Percentiles rank a stretch among this genome's conserved stretches.
Conservation (phyloP, 2,329 filamentous ascomycete species). For the Aschersonia sp. region DNA sequence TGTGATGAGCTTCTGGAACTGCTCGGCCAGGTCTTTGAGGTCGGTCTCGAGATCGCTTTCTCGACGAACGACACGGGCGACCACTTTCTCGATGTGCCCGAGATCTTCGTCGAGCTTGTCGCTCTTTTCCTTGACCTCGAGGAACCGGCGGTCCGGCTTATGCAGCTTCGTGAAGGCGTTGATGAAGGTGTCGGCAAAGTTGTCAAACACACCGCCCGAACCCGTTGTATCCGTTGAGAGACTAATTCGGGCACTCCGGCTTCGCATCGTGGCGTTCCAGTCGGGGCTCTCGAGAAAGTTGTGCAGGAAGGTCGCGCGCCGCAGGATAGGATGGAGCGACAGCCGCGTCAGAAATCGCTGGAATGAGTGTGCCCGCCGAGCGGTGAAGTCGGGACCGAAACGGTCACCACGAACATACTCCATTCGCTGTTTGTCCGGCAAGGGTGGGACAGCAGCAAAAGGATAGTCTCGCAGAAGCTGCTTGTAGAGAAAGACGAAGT, state of each 20-base stretch:
- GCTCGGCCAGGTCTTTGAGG: conserved; percentile 77
- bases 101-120: conserved; percentile 93
- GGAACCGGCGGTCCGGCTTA: conserved; percentile 86
- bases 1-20: conserved; percentile 85
- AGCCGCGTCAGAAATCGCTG: conserved; percentile 82
- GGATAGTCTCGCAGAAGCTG: conserved; percentile 77
- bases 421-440: conserved; percentile 98
- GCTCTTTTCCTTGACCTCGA: conserved; percentile 82
- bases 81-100: conserved; percentile 87
- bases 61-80: conserved; percentile 74
- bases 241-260: conserved; percentile 53
- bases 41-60: conserved; percentile 81
- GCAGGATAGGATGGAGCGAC: conserved; percentile 76
- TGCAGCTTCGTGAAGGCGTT: conserved; percentile 96
- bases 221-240: conserved; percentile 28
- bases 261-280: conserved; percentile 94
- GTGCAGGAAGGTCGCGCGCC: conserved; percentile 68
- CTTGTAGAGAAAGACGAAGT: conserved; percentile 95
- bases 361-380: conserved; percentile 75
- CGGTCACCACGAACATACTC: conserved; percentile 94
- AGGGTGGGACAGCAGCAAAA: conserved; percentile 80
- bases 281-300: conserved; percentile 85
- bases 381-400: conserved; percentile 86
- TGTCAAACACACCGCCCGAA: conserved; percentile 72
- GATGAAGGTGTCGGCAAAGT: conserved; percentile 89